Conservation (phyloP, 169 alveolate species). For the Plasmodium malariae region DNA sequence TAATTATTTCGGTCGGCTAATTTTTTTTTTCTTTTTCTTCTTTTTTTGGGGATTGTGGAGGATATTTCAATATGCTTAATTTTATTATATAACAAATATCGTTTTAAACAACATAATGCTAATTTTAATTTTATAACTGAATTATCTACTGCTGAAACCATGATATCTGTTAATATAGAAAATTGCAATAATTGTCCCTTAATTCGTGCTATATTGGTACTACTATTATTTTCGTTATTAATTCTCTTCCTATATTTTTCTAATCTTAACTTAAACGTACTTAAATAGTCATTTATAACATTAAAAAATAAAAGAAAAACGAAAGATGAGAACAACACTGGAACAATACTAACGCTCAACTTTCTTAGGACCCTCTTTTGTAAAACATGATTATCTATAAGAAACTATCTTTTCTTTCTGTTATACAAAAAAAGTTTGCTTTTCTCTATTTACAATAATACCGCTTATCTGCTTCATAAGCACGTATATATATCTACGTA, state of each 20-base stretch:
- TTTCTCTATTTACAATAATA: no score
- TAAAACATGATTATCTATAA: no score
- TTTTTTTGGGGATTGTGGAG: no score
- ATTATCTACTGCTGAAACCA: background rate
- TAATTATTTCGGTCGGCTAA: background rate
- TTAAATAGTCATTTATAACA: background rate
- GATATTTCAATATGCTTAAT: background rate
- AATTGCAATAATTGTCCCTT: background rate
- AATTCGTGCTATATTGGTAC: no score
- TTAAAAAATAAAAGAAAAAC: no score
- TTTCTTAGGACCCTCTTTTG: no score
- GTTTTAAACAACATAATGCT: background rate
- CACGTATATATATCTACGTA: no score
- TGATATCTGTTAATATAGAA: background rate
- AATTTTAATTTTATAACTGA: background rate
- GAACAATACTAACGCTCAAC: no score
- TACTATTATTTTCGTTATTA: background rate
- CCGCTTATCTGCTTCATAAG: no score
- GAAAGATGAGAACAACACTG: background rate
- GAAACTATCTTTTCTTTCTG: no score
- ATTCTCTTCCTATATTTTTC: background rate
- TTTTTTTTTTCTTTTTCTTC: background rate
- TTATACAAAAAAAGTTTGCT: no score
- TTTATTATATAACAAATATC: no score
- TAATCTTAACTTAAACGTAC: background rate